Evolutionary conservation across 768 basidiomycete species (phyloP).

Genomic region (Pleurotus djamor): DNA sequence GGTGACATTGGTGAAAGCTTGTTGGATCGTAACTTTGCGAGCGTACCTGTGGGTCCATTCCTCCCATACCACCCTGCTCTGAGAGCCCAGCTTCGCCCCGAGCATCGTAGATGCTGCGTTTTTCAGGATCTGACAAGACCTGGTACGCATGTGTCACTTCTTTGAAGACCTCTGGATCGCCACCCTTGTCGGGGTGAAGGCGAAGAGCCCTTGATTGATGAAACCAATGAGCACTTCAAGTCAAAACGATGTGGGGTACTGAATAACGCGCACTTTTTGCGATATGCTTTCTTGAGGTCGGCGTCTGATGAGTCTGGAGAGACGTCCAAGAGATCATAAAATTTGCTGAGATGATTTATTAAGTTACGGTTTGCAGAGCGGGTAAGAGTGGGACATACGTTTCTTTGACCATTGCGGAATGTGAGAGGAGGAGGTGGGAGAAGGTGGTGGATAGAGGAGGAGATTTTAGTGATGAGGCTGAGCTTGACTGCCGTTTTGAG

Average conservation of each 20-base stretch:
- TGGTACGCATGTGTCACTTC: conserved; percentile 98
- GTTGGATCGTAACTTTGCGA: neutral
- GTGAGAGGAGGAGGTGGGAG: conserved; percentile 8
- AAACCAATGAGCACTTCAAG: conserved; percentile 4
- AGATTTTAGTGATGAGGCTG: conserved; percentile 8
- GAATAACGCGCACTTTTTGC: conserved; percentile 66
- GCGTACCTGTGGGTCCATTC: conserved; percentile 92
- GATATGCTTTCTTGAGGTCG: conserved; percentile 94
- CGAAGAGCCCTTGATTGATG: conserved; percentile 68
- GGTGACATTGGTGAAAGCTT: conserved; percentile 7
- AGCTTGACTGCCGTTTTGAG: conserved; percentile 12
- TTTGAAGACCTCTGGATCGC: conserved; percentile 96
- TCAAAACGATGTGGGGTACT: neutral
- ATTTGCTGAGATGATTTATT: conserved; percentile 59
- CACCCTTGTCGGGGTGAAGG: conserved; percentile 92
- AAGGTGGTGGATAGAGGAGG: conserved; percentile 16
- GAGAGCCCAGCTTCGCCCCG: conserved; percentile 90
- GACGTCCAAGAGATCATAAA: conserved; percentile 91
- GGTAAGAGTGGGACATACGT: conserved; percentile 44
- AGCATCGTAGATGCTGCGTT: conserved; percentile 80
- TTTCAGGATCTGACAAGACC: conserved; percentile 86
- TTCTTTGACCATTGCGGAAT: conserved; percentile 67
- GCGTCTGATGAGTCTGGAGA: conserved; percentile 72
- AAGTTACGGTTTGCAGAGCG: conserved; percentile 2
- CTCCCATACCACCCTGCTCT: conserved; percentile 87